phyloP scores from a whole-genome alignment of 1,284 basidiomycete species.

The Leccinum holopus region DNA sequence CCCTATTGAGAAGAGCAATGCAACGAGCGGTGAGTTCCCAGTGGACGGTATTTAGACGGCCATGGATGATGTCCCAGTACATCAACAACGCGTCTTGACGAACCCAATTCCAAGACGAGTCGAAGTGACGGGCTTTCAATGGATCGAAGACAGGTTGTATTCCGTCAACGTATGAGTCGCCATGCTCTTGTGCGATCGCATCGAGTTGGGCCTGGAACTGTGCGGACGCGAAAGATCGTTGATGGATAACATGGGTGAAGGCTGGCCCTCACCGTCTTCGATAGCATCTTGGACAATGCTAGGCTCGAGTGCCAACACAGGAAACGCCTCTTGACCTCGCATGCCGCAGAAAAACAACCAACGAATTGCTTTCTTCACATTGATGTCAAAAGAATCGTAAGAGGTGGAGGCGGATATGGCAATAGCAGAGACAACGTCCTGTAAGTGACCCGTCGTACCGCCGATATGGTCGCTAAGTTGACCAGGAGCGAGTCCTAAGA shows the following conservation, averaged over 20 bases:
- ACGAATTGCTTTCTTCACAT: constrained; percentile 80
- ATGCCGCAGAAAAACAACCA: constrained; percentile 95
- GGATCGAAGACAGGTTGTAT: constrained; percentile 94
- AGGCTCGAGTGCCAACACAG: constrained; percentile 85
- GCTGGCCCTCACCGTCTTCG: constrained; percentile 90
- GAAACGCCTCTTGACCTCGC: constrained; percentile 93
- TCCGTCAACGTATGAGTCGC: constrained; percentile 91
- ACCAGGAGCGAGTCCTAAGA: constrained; percentile 74
- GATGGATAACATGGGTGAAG: constrained; percentile 92
- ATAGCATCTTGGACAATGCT: constrained; percentile 83
- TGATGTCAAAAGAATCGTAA: constrained; percentile 71
- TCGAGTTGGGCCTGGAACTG: constrained; percentile 87
- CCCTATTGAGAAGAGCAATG: constrained; percentile 96
- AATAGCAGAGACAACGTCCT: constrained; percentile 93
- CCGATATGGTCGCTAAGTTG: constrained; percentile 76
- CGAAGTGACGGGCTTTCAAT: constrained; percentile 95
- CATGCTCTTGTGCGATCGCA: constrained; percentile 84
- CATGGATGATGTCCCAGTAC: constrained; percentile 98
- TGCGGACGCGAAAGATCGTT: constrained; percentile 72
- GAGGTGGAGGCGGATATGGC: constrained; percentile 80
- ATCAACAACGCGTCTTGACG: constrained; percentile 93
- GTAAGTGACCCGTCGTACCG: constrained; percentile 95
- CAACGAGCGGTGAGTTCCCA: constrained; percentile 96
- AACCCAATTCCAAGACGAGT: constrained; percentile 99
- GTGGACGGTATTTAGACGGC: constrained; percentile 89